A percentile compares a stretch with the other conserved stretches of the same genome.
Evolutionary conservation across 2,329 filamentous ascomycete species (phyloP).

Genomic region (Cladobotryum mycophilum): DNA sequence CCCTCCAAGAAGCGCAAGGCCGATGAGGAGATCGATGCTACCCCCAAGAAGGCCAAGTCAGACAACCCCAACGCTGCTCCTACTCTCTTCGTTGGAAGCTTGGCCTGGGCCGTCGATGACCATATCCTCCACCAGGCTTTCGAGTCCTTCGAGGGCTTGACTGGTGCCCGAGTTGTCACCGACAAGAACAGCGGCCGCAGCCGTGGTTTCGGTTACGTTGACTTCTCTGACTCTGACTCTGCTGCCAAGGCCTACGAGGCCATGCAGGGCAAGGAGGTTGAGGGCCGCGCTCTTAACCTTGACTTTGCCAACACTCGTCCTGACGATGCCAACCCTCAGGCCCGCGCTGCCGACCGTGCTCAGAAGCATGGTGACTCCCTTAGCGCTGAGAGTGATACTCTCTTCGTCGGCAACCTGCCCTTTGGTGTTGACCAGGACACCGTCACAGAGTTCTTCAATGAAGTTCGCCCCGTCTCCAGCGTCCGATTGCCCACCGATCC

Average conservation of each 20-base stretch:
- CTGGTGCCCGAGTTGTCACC: constrained; percentile 71
- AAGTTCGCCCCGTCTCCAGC: constrained; percentile 64
- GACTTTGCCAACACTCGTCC: constrained; percentile 68
- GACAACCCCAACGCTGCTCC: constrained; percentile 36
- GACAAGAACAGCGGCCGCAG: constrained; percentile 76
- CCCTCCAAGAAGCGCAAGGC: constrained; percentile 44
- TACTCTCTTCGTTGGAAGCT: constrained; percentile 83
- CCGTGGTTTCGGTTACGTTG: constrained; percentile 90
- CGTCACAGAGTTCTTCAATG: constrained; percentile 67
- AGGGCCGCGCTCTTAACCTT: constrained; percentile 69
- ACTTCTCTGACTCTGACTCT: constrained; percentile 64
- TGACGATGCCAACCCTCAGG: constrained; percentile 44
- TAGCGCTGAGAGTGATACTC: constrained; percentile 75
- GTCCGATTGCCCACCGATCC: constrained; percentile 84
- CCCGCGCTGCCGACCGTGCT: constrained; percentile 58
- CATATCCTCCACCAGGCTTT: constrained; percentile 76
- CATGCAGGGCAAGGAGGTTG: constrained; percentile 69
- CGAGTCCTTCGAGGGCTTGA: constrained; percentile 67
- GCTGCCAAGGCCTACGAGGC: constrained; percentile 66
- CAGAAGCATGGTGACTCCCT: constrained; percentile 69
- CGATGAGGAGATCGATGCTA: constrained; percentile 43
- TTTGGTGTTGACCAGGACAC: constrained; percentile 75
- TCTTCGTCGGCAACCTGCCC: constrained; percentile 87
- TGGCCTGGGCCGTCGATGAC: constrained; percentile 88
- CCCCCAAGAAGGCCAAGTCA: constrained; percentile 63